Evolutionary conservation across 768 basidiomycete species (phyloP).

Genomic region (Amyloporia xantha): DNA sequence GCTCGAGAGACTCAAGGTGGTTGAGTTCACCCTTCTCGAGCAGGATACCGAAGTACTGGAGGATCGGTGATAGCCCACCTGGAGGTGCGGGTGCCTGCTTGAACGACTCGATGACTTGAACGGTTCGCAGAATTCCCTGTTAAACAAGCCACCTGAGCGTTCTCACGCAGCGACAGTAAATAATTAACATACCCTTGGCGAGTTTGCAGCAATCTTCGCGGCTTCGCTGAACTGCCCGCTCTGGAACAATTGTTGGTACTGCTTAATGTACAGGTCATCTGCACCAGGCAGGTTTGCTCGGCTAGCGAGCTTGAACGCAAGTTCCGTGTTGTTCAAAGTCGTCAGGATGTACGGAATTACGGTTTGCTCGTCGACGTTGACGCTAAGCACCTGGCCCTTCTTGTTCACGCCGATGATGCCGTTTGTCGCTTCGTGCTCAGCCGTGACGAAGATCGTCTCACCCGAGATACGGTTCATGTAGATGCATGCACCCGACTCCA

Average conservation of each 20-base stretch:
- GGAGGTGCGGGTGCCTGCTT: slow-evolving; percentile 89
- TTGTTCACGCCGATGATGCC: slow-evolving; percentile 99
- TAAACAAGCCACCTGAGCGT: not conserved
- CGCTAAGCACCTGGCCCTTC: slow-evolving; percentile 97
- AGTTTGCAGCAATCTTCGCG: slow-evolving; percentile 96
- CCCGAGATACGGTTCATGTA: slow-evolving; percentile 99
- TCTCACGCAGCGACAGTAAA: not conserved
- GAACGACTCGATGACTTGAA: slow-evolving; percentile 94
- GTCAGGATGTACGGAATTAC: slow-evolving; percentile 92
- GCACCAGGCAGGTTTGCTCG: slow-evolving; percentile 95
- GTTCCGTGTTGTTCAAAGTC: slow-evolving; percentile 93
- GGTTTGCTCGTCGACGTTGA: slow-evolving; percentile 93
- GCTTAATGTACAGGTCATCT: slow-evolving; percentile 91
- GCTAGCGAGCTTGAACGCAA: slow-evolving; percentile 96
- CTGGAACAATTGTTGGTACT: slow-evolving; percentile 88
- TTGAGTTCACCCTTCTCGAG: slow-evolving; percentile 98
- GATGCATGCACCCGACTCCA: slow-evolving; percentile 93
- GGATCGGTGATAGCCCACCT: slow-evolving; percentile 88
- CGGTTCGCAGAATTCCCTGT: slow-evolving; percentile 90
- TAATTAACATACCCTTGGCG: slow-evolving; percentile 58
- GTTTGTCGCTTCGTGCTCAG: slow-evolving; percentile 87
- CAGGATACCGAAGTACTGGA: slow-evolving; percentile 98
- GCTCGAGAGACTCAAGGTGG: slow-evolving; percentile 90
- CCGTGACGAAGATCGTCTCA: slow-evolving; percentile 98
- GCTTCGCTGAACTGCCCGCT: slow-evolving; percentile 88